phyloP scores from a whole-genome alignment of 2,329 filamentous ascomycete genomes.

The Geosmithia putterillii region DNA sequence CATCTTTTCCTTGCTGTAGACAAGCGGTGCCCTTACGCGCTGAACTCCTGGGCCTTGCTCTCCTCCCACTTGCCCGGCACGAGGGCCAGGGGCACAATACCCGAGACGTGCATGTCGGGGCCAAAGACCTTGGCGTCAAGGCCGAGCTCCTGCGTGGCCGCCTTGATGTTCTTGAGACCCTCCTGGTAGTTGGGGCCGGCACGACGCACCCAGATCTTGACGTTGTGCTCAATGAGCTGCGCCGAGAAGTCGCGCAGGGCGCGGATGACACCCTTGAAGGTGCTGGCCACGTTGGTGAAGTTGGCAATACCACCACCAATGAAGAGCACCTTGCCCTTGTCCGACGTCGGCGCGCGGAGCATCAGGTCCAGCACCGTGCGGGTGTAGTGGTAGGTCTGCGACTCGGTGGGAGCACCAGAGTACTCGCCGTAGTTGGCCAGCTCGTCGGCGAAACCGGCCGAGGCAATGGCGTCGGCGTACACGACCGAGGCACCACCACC shows the following conservation, averaged over 20 bases:
- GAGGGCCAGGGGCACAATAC: slow-evolving; percentile 89
- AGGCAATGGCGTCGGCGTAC: slow-evolving; percentile 97
- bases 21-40: slow-evolving; percentile 25
- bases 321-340: slow-evolving; percentile 96
- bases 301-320: slow-evolving; percentile 99
- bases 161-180: slow-evolving; percentile 99
- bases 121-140: slow-evolving; percentile 56
- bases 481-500: slow-evolving; percentile 99
- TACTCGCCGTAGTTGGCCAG: slow-evolving; percentile 99
- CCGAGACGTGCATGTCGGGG: slow-evolving; percentile 89
- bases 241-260: slow-evolving; percentile 83
- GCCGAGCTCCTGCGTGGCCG: slow-evolving; percentile 83
- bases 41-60: slow-evolving; percentile 50
- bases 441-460: slow-evolving; percentile 86
- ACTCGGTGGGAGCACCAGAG: slow-evolving; percentile 97
- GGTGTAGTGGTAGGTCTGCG: slow-evolving; percentile 98
- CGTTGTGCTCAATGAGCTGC: slow-evolving; percentile 86
- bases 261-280: slow-evolving; percentile 99
- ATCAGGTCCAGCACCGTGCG: slow-evolving; percentile 94
- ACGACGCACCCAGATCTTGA: slow-evolving; percentile 88
- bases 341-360: slow-evolving; percentile 74
- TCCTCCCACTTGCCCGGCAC: slow-evolving; percentile 51
- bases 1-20: neutral
- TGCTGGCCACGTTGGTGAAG: slow-evolving; percentile 99
- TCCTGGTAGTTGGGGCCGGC: slow-evolving; percentile 97